These are phyloP conservation scores for Albatrellus ellisii DNA, from an alignment of 768 basidiomycete genomes.

Conservation along the genomic window DNA sequence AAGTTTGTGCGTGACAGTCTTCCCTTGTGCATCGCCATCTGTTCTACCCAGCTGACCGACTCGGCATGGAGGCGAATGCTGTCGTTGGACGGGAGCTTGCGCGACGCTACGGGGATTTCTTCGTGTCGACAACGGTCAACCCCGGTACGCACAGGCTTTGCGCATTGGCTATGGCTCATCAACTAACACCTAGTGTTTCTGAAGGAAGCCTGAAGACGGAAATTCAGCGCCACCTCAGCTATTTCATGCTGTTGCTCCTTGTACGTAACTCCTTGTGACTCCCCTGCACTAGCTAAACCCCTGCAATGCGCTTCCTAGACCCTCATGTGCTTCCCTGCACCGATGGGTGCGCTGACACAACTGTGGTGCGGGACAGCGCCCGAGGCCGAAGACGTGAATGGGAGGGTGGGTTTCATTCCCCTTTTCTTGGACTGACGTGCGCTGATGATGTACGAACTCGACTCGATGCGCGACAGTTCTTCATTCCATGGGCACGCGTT, in stretches of 20 bases:
- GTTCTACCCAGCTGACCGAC: background rate
- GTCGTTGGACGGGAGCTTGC: constrained; percentile 18
- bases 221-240: background rate
- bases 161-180: background rate
- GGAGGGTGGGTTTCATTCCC: background rate
- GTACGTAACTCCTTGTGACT: background rate
- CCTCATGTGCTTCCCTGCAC: too few species aligned
- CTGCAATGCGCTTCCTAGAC: too few species aligned
- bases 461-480: constrained; percentile 1
- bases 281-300: background rate
- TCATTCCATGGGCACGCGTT: constrained; percentile 9
- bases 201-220: constrained; percentile 1
- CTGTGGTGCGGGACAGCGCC: background rate
- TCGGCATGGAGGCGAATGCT: constrained; percentile 12
- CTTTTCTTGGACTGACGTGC: too few species aligned
- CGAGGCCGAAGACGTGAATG: background rate
- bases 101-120: constrained; percentile 14
- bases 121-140: constrained; percentile 16
- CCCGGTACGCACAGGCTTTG: constrained; percentile 10
- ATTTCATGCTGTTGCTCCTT: background rate
- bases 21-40: background rate
- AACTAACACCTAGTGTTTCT: background rate
- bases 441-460: background rate
- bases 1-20: constrained; percentile 2
- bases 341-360: background rate